Conservation (phyloP, 2,329 filamentous ascomycete genomes). For the Leptographium wingfieldii region DNA sequence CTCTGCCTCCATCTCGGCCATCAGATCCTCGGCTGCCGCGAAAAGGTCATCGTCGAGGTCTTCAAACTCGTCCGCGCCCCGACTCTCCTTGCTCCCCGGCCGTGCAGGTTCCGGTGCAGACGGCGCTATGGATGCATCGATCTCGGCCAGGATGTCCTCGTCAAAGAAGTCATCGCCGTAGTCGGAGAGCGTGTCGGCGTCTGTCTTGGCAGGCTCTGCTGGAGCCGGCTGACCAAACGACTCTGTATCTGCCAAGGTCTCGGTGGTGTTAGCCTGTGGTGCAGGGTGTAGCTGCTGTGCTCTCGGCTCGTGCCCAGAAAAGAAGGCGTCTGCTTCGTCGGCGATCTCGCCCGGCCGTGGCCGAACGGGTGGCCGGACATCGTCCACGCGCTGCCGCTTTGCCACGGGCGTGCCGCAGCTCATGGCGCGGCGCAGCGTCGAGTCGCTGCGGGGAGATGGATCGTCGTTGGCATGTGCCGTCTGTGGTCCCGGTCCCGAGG, state of each 20-base stretch:
- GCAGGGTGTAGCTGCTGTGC: not conserved
- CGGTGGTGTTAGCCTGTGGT: not conserved
- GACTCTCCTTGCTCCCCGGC: not conserved
- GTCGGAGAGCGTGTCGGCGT: conserved; percentile 25
- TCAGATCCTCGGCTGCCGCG: conserved; percentile 30
- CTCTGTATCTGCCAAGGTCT: conserved; percentile 4
- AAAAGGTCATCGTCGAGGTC: conserved; percentile 41
- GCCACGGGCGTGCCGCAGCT: conserved; percentile 62
- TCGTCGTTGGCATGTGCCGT: conserved; percentile 26
- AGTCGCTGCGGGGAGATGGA: conserved; percentile 3
- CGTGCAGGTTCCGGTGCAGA: not conserved
- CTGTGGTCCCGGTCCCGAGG: conserved; percentile 6
- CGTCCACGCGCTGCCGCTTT: conserved; percentile 51
- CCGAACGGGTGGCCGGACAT: not conserved
- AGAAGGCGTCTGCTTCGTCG: not conserved
- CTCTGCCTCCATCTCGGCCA: conserved; percentile 20
- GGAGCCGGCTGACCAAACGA: not conserved
- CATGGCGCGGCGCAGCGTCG: conserved; percentile 44
- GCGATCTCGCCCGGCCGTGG: not conserved
- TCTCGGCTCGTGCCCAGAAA: not conserved
- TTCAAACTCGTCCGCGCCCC: conserved; percentile 40
- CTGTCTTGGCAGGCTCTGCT: not conserved
- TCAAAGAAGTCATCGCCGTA: conserved; percentile 43
- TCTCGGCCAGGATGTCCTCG: conserved; percentile 43
- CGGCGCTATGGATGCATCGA: conserved; percentile 30